Base-by-base conservation (phyloP, 2,329 filamentous ascomycete species). In the Penicillium sumatraense region DNA sequence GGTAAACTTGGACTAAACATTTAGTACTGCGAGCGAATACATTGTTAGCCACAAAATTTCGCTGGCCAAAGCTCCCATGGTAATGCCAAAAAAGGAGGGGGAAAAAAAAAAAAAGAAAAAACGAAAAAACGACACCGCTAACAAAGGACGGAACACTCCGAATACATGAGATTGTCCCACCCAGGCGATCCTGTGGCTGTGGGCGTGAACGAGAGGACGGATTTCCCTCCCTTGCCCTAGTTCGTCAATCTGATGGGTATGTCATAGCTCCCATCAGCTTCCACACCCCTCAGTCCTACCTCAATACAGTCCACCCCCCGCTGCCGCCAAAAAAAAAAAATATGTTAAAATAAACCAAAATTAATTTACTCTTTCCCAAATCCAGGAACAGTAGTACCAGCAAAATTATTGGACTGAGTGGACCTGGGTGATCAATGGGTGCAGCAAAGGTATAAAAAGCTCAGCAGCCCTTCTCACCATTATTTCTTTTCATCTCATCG, bases 151-250 rank as follows among this genome's bases (percentile, higher is more conserved):
- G 46, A 57, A 54, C 51, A 38, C 50, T 53, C 52, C 38, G 51
- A 56, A 51, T 45, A 57, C 60, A 58, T 35, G 49, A 47, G 53
- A 56, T 35, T 44, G 59, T 62, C 50, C 45, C 54, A 54, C 55
- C 31, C 27, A 11, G 59, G 52, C 49, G 59, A 65, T 62, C 57
- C 51, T 65, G 63, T 60, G 61, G 59, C 63, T 65, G 54, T 53
- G 61, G 27, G 26, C 31, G 48, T 54, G 47, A 61, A 63, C 36
- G 40, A 38, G 33, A 38, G 6, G 44, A 35, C 21, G 26, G 20
- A 21, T 53, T 56, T 18, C 31, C 44, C 45, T 40, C 46, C 31
- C 29, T 49, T 51, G 49, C 45, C 40, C 38, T 57, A 54, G 42
- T 14, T 14, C 21, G 36, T 42, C 23, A 29, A 9, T 24, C 50